Evolutionary conservation across 2,329 filamentous ascomycete genomes (phyloP), one percentile per base, ranked within the genome.

Genomic region (Diplocarpon rosae): DNA sequence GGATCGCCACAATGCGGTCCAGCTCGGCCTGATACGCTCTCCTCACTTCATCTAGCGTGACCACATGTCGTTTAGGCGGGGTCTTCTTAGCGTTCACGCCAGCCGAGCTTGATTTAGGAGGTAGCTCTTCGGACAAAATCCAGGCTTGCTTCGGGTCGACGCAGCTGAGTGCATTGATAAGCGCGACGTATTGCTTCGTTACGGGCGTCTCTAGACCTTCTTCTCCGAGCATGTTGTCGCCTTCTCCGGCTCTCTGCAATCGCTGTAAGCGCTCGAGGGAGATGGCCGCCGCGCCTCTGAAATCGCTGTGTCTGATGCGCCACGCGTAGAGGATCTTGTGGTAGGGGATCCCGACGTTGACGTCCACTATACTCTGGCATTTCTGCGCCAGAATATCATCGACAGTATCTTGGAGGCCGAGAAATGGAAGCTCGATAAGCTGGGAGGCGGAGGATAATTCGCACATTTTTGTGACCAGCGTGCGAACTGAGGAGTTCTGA

Each of bases 291-390:
- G 76, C 80, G 40, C 90, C 92, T 36, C 90, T 85, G 70, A 88
- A 94, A 66, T 96, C 85, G 57, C 79, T 78, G n/a, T 82, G 82
- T 50, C 80, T 80, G 53, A 95, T 82, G 41, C 92, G 80, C 78
- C 90, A 95, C 2, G 89, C 81, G 62, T 95, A 95, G 38, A 96
- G 76, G 45, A 95, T 83, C 57, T 90, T 85, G 60, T 92, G 85
- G 60, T 89, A 94, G 3, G 86, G 84, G 0, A 79, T 74, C 9
- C 76, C 77, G 32, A 66, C 69, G 45, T 68, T 70, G 31, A 86
- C 74, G 45, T 86, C 83, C 35, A 77, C 69, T 30, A 81, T 78
- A 45, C 76, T 75, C 52, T 76, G 76, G 60, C 85, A 87, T 56
- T 85, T 77, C 30, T 80, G 76, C 6, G 76, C 69, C 10, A 98